Evolutionary conservation across 2,329 filamentous ascomycete species (phyloP), one percentile per base, ranked within the genome.

Genomic region (Alternaria ventricosa): DNA sequence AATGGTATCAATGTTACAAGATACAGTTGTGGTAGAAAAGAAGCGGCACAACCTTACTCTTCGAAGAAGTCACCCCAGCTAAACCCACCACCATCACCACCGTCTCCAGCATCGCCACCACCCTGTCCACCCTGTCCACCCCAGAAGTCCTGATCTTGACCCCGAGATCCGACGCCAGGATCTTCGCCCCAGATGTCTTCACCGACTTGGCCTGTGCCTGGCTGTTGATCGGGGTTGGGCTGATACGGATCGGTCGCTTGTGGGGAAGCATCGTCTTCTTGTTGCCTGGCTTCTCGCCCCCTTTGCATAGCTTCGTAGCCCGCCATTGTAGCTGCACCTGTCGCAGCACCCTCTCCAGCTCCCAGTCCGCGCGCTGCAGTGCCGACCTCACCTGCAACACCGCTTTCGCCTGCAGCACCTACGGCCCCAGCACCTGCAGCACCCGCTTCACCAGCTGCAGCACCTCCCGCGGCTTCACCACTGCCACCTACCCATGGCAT

Each of bases 251-350:
- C 70, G 5, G 60, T 57, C 22, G 71, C 65, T 55, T 75, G 72
- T n/a, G 74, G 72, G 22, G 75, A 77, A 51, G 71, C 67, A 23
- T 71, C 63, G 47, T 78, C 57, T 51, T 56, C 61, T 53, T 69
- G 64, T 22, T 72, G 67, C 8, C 47, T 55, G 27, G 58, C 50
- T 57, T 78, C 79, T 67, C 81, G 77, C 3, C 85, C 84, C 64
- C 86, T 76, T 64, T 87, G 85, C 86, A 89, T 87, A 5, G 87
- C 87, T 74, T 89, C 88, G 69, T 88, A 89, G 5, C 87, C 88
- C 33, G 87, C 88, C 80, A 89, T 85, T 2, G 86, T 84, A 7
- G 87, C 88, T 6, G 87, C 87, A 6, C 87, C 85, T 27, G 82
- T 82, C 7, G 73, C 74, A 41, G 78, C 83, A 15, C 84, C 83